These are phyloP conservation scores for Iris macrosiphon DNA, from an alignment of 106 monocot species.

Conservation along the genomic window DNA sequence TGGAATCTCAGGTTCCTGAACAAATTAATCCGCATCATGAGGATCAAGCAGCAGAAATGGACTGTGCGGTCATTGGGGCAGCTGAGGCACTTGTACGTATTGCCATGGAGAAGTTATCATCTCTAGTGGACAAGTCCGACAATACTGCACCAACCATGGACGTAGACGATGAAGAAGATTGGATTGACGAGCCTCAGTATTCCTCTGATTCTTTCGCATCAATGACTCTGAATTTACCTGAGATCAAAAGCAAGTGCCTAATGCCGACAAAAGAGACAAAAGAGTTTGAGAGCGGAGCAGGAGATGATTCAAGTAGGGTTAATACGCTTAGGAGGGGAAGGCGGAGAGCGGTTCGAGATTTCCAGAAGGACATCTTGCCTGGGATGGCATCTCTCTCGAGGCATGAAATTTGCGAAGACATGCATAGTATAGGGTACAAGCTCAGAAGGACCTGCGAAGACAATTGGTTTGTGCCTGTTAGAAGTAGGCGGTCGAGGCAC, in stretches of 20 bases:
- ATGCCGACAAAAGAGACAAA: not conserved
- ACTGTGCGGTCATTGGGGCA: constrained; percentile 23
- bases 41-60: constrained; percentile 9
- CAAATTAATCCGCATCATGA: too few species aligned
- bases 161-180: not conserved
- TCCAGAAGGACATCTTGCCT: constrained; percentile 79
- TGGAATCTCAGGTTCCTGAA: not conserved
- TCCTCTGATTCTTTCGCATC: constrained; percentile 68
- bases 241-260: constrained; percentile 17
- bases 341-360: constrained; percentile 45
- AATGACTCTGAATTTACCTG: constrained; percentile 41
- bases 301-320: constrained; percentile 8
- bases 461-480: constrained; percentile 13
- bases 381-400: constrained; percentile 72
- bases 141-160: not conserved
- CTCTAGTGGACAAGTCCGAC: not conserved
- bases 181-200: constrained; percentile 13
- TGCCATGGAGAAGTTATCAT: constrained; percentile 6
- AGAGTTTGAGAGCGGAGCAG: constrained; percentile 9
- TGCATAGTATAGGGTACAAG: constrained; percentile 60
- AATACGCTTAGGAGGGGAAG: constrained; percentile 56
- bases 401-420: constrained; percentile 81
- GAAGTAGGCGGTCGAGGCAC: constrained; percentile 18
- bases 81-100: constrained; percentile 44
- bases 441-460: constrained; percentile 21